These are phyloP conservation scores for Logfia minima DNA, from an alignment of 129 eudicot species.

Conservation along the genomic window DNA sequence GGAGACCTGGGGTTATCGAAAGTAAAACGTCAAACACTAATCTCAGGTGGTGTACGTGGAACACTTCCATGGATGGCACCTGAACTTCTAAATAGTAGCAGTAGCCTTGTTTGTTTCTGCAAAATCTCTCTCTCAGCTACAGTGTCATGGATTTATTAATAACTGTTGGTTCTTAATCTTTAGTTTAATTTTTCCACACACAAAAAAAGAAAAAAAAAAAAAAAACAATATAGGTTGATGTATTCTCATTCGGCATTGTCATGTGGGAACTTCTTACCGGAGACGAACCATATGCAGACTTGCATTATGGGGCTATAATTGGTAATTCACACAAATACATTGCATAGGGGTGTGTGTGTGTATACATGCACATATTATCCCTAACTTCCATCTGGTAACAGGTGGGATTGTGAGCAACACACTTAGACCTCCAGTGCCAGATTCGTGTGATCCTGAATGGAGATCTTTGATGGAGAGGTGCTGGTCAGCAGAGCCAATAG, in stretches of 20 bases:
- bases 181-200: not conserved
- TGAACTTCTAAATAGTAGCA: constrained; percentile 93
- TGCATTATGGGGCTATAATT: constrained; percentile 91
- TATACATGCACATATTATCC: not conserved
- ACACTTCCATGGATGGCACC: constrained; percentile 99
- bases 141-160: not conserved
- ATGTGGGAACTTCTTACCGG: constrained; percentile 96
- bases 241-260: constrained; percentile 88
- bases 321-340: constrained; percentile 44
- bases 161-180: not conserved
- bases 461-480: constrained; percentile 85
- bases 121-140: not conserved
- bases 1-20: constrained; percentile 95
- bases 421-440: constrained; percentile 83
- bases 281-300: constrained; percentile 84
- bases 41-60: constrained; percentile 96
- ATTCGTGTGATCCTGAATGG: constrained; percentile 82
- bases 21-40: constrained; percentile 88
- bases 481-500: constrained; percentile 90
- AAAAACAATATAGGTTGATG: constrained; percentile 63
- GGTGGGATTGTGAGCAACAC: constrained; percentile 98
- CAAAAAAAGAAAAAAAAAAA: no score
- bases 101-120: constrained; percentile 72
- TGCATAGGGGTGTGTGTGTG: not conserved
- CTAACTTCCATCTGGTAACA: constrained; percentile 18